Evolutionary conservation across 1,139 yeast genomes (phyloP), one percentile per base, ranked within the genome.

Genomic region (Schwanniomyces etchellsii): DNA sequence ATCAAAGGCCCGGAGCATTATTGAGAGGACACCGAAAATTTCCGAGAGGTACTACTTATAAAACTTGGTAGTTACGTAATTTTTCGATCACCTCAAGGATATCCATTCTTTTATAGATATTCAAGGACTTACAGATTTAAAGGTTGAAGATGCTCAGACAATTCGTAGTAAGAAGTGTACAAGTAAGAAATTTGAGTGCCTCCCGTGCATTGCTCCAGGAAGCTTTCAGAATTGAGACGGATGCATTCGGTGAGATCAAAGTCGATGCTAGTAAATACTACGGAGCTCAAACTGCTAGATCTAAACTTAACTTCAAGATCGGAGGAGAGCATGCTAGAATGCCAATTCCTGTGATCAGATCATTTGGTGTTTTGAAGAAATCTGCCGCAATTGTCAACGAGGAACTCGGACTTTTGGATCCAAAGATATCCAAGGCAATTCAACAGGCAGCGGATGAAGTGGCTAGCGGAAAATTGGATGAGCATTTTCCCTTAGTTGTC

Each of bases 271-370:
- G 82, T 52, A 80, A 77, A 55, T 89, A 89, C 70, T 89, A 95
- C 85, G 97, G 98, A 38, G 97, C 98, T 26, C 98, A 91, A 66
- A 91, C 98, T 37, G 96, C 93, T 59, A 77, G 95, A 61, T 81
- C 97, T 10, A 73, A 79, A 48, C 83, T 81, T 63, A 91, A 91
- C 72, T 91, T 91, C 70, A 84, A 88, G 60, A 91, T 91, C 51
- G 98, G 98, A 43, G 97, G 96, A 35, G 70, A 73, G 17, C 78
- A 89, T 42, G 97, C 93, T 52, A 74, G 75, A 41, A 81, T 91
- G 81, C 98, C 98, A 30, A 77, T 77, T 45, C 96, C 98, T 21
- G 71, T 91, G 37, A 81, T 91, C 46, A 75, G 72, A 47, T 95
- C 98, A 3, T 91, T 93, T 53, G 98, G 98, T 60, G 61, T 89